Base-by-base conservation (phyloP, 805 yeast genomes). In the Wickerhamomyces bovis region DNA sequence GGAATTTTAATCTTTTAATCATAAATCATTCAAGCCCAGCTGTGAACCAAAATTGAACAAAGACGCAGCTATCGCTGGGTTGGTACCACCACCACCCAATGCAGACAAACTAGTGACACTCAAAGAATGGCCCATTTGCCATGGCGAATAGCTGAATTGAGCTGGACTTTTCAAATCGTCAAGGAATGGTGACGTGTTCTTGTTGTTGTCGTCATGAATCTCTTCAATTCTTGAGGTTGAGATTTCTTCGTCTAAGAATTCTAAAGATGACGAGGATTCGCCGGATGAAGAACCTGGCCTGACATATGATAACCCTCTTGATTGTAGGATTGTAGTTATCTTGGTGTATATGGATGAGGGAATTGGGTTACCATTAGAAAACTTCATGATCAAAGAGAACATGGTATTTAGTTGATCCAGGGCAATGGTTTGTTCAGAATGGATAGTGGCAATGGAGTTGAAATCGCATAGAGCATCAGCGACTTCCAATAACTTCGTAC, bases 381-480 rank as follows among this genome's bases (percentile, higher is more conserved):
- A 50, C 33, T 52, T 49, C 23, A 55, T 33, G 4, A 55, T 51
- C 55, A 55, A 47, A 13, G 47, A 42, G 31, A 50, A 55, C 12
- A 57, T 41, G 3, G 52, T 40, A 15, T 45, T 45, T 30, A 57
- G n/a, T 41, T 52, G 55, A 36, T 52, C 55, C 41, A 46, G 53
- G 1, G 58, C 60, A 19, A 47, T 20, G 5, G 43, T 25, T 1
- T 50, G 31, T 13, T 55, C 57, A 2, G 25, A 42, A 31, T 44
- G 42, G 12, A 49, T 46, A 1, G 47, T 46, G 10, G 61, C 41
- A 44, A 53, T 44, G 30, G 53, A 38, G 12, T 51, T 52, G 38
- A 49, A 53, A 4, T 51, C 45, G 44, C 53, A 53, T 12, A 57
- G 22, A 1, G 61, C 53, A 38, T 57, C 57, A n/a, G 57, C 58